Evolutionary conservation across 2,329 filamentous ascomycete genomes (phyloP).

Genomic region (Westerdykella aurantiaca): DNA sequence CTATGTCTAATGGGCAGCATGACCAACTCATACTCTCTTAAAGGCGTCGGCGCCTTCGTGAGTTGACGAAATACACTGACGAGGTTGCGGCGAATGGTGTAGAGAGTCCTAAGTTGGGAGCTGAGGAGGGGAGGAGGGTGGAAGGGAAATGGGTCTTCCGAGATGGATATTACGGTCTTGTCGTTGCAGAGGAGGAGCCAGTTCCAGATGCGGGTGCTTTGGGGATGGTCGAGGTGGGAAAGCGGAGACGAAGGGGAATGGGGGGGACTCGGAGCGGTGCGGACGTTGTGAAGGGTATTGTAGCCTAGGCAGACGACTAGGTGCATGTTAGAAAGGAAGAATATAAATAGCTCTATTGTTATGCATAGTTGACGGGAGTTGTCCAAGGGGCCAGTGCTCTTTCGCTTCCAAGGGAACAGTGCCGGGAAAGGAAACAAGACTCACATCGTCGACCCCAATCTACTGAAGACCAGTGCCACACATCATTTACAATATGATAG

Average conservation of each 20-base stretch:
- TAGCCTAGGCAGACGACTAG: conserved; percentile 65
- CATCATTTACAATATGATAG: conserved; percentile 58
- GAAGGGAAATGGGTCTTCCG: conserved; percentile 52
- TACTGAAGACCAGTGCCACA: conserved; percentile 71
- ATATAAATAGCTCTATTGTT: too few relatives aligned
- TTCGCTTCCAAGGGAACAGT: background rate
- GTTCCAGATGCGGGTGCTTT: conserved; percentile 58
- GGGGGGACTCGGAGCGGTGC: conserved; percentile 10
- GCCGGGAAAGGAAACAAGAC: conserved; percentile 9
- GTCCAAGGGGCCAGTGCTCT: background rate
- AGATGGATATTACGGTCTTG: conserved; percentile 65
- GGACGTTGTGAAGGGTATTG: conserved; percentile 54
- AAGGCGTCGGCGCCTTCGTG: conserved; percentile 47
- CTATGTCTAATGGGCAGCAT: conserved; percentile 43
- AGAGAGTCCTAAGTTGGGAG: conserved; percentile 44
- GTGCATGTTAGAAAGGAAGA: conserved; percentile 2
- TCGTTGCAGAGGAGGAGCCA: conserved; percentile 67
- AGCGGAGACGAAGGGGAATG: too few relatives aligned
- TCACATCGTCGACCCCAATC: conserved; percentile 62
- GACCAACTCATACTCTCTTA: conserved; percentile 37
- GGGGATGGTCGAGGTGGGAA: conserved; percentile 35
- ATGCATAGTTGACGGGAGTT: background rate
- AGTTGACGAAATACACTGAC: conserved; percentile 57
- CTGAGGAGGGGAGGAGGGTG: conserved; percentile 31
- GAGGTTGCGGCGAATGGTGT: conserved; percentile 52